Conservation (phyloP, 2,329 filamentous ascomycete genomes). For the Aspergillus flavus region DNA sequence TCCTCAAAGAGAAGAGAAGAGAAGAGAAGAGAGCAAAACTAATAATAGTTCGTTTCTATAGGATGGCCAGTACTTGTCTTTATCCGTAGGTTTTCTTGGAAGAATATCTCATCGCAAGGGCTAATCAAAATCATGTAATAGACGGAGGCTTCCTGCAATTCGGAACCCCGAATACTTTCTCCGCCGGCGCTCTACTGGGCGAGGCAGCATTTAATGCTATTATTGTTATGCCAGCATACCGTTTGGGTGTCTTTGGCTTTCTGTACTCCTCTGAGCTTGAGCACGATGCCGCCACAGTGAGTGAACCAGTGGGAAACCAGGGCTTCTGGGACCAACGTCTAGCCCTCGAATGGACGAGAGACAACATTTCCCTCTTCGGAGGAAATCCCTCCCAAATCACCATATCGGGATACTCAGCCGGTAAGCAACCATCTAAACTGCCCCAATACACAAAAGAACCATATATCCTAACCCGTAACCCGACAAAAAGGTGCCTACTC, state of each 20-base stretch:
- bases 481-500: constrained; percentile 51
- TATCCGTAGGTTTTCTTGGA: constrained; percentile 49
- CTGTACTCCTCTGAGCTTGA: constrained; percentile 53
- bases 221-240: constrained; percentile 59
- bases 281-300: constrained; percentile 40
- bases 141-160: constrained; percentile 62
- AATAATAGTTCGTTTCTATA: constrained; percentile 8
- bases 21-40: neutral
- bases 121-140: constrained; percentile 19
- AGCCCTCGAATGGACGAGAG: constrained; percentile 59
- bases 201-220: constrained; percentile 55
- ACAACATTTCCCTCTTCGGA: constrained; percentile 55
- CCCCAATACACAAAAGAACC: neutral
- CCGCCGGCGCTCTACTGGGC: constrained; percentile 50
- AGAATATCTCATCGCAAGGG: neutral
- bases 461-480: neutral
- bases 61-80: constrained; percentile 63
- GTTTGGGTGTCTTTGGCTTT: constrained; percentile 60
- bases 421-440: constrained; percentile 22
- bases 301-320: constrained; percentile 50
- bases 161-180: constrained; percentile 53
- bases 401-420: constrained; percentile 59
- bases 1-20: neutral
- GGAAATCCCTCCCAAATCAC: constrained; percentile 56
- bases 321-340: constrained; percentile 62